These are phyloP conservation scores for Alternaria burnsii DNA, from an alignment of 2,329 filamentous ascomycete genomes.

Conservation along the genomic window DNA sequence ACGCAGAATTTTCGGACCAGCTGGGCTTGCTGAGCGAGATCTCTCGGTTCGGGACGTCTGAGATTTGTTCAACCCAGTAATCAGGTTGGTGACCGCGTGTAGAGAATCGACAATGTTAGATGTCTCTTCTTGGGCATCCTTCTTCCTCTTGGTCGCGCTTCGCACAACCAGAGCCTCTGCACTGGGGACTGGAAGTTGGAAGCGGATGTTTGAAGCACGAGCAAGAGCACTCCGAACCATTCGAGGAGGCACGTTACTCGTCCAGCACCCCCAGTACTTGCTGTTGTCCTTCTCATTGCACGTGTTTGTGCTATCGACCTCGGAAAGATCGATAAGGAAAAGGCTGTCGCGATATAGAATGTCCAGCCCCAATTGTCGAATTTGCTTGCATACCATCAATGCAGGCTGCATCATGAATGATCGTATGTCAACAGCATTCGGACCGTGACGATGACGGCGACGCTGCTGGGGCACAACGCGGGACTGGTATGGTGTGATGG, in stretches of 20 bases:
- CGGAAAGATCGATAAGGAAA: slow-evolving; percentile 36
- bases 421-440: slow-evolving; percentile 32
- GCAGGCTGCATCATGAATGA: slow-evolving; percentile 22
- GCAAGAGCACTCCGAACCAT: slow-evolving; percentile 29
- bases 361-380: slow-evolving; percentile 18
- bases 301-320: slow-evolving; percentile 21
- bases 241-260: slow-evolving; percentile 20
- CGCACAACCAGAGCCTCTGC: slow-evolving; percentile 23
- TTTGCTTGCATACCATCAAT: slow-evolving; percentile 7
- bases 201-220: slow-evolving; percentile 26
- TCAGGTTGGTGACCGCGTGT: slow-evolving; percentile 21
- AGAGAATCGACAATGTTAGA: slow-evolving; percentile 28
- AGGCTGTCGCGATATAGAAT: slow-evolving; percentile 30
- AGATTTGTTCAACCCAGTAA: slow-evolving; percentile 9
- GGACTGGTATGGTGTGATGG: slow-evolving; percentile 16
- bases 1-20: slow-evolving; percentile 6
- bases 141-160: slow-evolving; percentile 33
- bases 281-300: slow-evolving; percentile 22
- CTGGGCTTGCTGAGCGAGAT: slow-evolving; percentile 9
- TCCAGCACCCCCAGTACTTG: slow-evolving; percentile 33
- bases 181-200: slow-evolving; percentile 37
- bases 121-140: slow-evolving; percentile 31
- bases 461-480: slow-evolving; percentile 24
- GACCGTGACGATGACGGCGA: slow-evolving; percentile 26
- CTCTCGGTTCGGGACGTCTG: not conserved